A percentile compares a stretch with the other conserved stretches of the same genome.
Evolutionary conservation across 768 basidiomycete species (phyloP).

Genomic region (Lentinula aciculospora): DNA sequence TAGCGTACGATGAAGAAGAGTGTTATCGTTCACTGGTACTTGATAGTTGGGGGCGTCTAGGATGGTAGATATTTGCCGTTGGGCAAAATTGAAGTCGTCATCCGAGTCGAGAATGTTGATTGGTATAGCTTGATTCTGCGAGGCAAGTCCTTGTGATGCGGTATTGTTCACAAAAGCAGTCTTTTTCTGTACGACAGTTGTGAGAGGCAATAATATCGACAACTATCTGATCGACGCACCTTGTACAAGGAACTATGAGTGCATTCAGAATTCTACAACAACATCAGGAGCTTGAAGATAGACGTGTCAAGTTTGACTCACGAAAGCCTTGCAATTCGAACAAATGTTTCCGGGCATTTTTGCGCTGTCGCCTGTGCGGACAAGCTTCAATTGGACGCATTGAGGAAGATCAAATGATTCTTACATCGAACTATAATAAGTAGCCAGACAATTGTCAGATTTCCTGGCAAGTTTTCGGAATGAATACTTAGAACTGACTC

Average conservation of each 20-base stretch:
- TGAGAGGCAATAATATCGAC: background rate
- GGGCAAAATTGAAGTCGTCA: constrained; percentile 8
- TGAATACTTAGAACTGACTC: background rate
- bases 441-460: constrained; percentile 3
- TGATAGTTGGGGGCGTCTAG: background rate
- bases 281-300: background rate
- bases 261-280: constrained; percentile 11
- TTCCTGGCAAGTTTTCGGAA: background rate
- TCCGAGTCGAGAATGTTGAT: background rate
- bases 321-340: constrained; percentile 33
- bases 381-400: background rate
- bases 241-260: background rate
- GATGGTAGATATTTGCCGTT: background rate
- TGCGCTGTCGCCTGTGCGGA: constrained; percentile 33
- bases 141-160: background rate
- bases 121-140: background rate
- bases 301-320: background rate
- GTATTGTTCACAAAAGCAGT: background rate
- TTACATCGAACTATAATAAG: constrained; percentile 39
- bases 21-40: background rate
- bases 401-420: constrained; percentile 9
- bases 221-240: background rate
- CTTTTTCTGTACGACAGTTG: background rate
- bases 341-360: constrained; percentile 34
- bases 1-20: background rate